These are phyloP conservation scores for Tympanopsis confertula DNA, from an alignment of 2,329 filamentous ascomycete species.

Conservation along the genomic window DNA sequence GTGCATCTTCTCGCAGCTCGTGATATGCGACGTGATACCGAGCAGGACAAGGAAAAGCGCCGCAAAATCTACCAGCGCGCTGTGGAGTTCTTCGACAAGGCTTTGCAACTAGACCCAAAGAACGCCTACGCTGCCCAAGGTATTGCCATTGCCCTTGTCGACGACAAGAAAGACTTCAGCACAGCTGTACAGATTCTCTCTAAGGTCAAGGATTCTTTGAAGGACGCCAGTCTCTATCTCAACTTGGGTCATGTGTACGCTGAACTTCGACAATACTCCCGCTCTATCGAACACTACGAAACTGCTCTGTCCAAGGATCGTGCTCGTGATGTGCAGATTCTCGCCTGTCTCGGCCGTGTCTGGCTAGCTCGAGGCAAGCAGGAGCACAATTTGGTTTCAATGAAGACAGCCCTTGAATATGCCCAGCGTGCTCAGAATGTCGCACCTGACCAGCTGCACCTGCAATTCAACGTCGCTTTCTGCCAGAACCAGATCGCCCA, in stretches of 20 bases:
- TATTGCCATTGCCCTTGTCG: slow-evolving; percentile 82
- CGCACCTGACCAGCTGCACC: slow-evolving; percentile 44
- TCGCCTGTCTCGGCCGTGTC: slow-evolving; percentile 61
- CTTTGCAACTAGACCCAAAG: slow-evolving; percentile 81
- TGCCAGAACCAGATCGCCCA: slow-evolving; percentile 58
- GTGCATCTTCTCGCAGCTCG: slow-evolving; percentile 64
- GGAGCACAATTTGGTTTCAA: slow-evolving; percentile 48
- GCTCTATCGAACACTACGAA: slow-evolving; percentile 93
- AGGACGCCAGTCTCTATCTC: slow-evolving; percentile 76
- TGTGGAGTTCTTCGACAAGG: slow-evolving; percentile 98
- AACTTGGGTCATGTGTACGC: slow-evolving; percentile 90
- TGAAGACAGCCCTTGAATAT: slow-evolving; percentile 42
- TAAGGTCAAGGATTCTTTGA: slow-evolving; percentile 80
- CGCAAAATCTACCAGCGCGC: slow-evolving; percentile 79
- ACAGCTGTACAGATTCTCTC: slow-evolving; percentile 77
- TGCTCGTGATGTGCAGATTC: slow-evolving; percentile 49
- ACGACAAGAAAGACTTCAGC: slow-evolving; percentile 84
- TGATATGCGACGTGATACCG: slow-evolving; percentile 86
- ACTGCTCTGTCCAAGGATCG: slow-evolving; percentile 54
- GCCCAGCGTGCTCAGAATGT: slow-evolving; percentile 9
- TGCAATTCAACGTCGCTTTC: slow-evolving; percentile 60
- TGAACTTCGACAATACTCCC: slow-evolving; percentile 78
- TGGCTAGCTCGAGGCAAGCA: slow-evolving; percentile 58
- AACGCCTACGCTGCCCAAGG: slow-evolving; percentile 96
- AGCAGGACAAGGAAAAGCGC: slow-evolving; percentile 82